phyloP scores from a whole-genome alignment of 2,329 filamentous ascomycete genomes.

The Tolypocladium ovalisporum region DNA sequence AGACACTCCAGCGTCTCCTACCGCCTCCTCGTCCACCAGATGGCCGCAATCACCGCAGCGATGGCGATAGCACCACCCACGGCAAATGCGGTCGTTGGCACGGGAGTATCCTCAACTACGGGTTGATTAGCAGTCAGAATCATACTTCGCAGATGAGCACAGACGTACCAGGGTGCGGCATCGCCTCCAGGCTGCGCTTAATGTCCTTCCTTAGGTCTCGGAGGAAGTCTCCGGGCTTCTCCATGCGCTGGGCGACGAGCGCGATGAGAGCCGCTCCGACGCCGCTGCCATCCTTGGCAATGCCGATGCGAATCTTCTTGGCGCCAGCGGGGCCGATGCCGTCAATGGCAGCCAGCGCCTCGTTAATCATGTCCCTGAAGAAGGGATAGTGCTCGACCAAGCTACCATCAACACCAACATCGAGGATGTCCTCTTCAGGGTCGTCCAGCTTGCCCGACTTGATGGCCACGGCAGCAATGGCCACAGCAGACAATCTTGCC shows the following conservation, averaged over 20 bases:
- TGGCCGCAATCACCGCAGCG: slow-evolving; percentile 24
- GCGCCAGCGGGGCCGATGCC: slow-evolving; percentile 71
- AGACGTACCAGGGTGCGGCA: slow-evolving; percentile 21
- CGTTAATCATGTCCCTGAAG: slow-evolving; percentile 80
- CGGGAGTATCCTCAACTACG: slow-evolving; percentile 18
- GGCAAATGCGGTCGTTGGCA: slow-evolving; percentile 19
- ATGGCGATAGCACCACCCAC: slow-evolving; percentile 24
- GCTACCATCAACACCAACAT: slow-evolving; percentile 90
- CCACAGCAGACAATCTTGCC: slow-evolving; percentile 77
- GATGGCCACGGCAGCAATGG: slow-evolving; percentile 75
- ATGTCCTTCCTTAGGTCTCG: slow-evolving; percentile 28
- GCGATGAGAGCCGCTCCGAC: slow-evolving; percentile 85
- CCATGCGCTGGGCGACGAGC: slow-evolving; percentile 65
- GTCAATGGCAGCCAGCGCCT: slow-evolving; percentile 65
- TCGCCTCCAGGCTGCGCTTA: slow-evolving; percentile 21
- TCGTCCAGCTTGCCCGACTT: slow-evolving; percentile 62
- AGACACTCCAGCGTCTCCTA: slow-evolving; percentile 2
- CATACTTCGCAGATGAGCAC: not conserved
- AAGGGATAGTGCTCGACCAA: slow-evolving; percentile 92
- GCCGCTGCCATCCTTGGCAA: slow-evolving; percentile 89
- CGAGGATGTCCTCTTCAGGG: slow-evolving; percentile 58
- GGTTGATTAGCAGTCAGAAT: slow-evolving; percentile 10
- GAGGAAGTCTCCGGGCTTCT: slow-evolving; percentile 37
- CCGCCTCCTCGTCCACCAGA: slow-evolving; percentile 24
- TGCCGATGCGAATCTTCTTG: slow-evolving; percentile 81